These are phyloP conservation scores for Nemania diffusa DNA, from an alignment of 2,329 filamentous ascomycete genomes.

Conservation along the genomic window DNA sequence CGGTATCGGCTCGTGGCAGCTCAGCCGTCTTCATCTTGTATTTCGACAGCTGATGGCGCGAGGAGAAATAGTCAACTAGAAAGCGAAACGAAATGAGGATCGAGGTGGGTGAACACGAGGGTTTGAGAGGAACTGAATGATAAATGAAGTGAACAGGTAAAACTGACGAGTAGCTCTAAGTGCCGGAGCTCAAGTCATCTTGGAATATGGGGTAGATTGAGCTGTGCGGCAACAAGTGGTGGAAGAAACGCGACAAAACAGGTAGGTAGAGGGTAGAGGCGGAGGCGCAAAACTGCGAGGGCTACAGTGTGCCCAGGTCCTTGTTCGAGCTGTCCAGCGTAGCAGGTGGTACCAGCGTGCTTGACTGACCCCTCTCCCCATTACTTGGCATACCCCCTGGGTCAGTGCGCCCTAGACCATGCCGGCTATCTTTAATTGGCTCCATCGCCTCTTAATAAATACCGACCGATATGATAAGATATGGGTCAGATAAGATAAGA, in stretches of 20 bases:
- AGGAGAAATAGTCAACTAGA: slow-evolving; percentile 11
- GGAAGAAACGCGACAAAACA: slow-evolving; percentile 37
- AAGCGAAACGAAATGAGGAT: slow-evolving; percentile 21
- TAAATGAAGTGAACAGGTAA: slow-evolving; percentile 39
- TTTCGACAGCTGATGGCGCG: slow-evolving; percentile 22
- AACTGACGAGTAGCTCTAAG: slow-evolving; percentile 43
- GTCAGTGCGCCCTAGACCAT: slow-evolving; percentile 6
- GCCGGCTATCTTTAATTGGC: slow-evolving; percentile 2
- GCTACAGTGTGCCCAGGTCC: slow-evolving; percentile 30
- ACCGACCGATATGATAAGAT: slow-evolving; percentile 22
- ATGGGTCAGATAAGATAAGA: slow-evolving; percentile 14
- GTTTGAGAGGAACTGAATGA: slow-evolving; percentile 35
- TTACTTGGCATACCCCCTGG: slow-evolving; percentile 31
- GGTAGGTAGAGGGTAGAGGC: slow-evolving; percentile 37
- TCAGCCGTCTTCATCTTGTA: slow-evolving; percentile 66
- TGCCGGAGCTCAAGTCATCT: slow-evolving; percentile 47
- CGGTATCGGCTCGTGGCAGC: slow-evolving; percentile 53
- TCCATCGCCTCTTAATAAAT: slow-evolving; percentile 6
- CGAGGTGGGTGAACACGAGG: slow-evolving; percentile 9
- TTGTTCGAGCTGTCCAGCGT: slow-evolving; percentile 29
- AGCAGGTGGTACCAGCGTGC: slow-evolving; percentile 23
- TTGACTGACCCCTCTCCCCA: slow-evolving; percentile 36
- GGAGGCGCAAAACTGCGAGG: slow-evolving; percentile 46
- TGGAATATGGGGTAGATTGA: slow-evolving; percentile 41
- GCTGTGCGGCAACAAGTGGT: slow-evolving; percentile 36